These are phyloP conservation scores for Aureobasidium leucospermi DNA, from an alignment of 2,329 filamentous ascomycete genomes.

Conservation along the genomic window DNA sequence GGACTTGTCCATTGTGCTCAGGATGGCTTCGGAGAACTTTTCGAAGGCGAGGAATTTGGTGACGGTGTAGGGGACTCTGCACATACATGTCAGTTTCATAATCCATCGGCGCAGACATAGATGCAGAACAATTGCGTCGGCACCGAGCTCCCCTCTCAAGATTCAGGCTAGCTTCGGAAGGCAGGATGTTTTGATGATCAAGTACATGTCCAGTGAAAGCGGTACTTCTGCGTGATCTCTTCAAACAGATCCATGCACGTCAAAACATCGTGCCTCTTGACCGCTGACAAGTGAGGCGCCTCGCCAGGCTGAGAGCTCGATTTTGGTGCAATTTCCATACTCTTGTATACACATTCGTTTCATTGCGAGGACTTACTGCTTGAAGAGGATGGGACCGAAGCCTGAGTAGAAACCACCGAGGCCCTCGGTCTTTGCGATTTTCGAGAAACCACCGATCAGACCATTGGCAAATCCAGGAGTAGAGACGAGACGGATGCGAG, in stretches of 20 bases:
- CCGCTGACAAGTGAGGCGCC: no score
- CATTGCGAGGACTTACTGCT: conserved; percentile 47
- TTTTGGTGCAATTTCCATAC: no score
- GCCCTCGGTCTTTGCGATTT: conserved; percentile 78
- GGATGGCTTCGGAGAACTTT: conserved; percentile 73
- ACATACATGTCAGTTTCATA: not conserved
- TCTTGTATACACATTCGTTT: not conserved
- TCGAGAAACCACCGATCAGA: conserved; percentile 69
- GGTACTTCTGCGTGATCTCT: no score
- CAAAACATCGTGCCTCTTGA: no score
- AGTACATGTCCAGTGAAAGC: no score
- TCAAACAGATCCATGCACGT: no score
- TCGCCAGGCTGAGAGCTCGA: no score
- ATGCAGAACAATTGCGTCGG: not conserved
- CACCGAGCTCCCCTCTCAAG: no score
- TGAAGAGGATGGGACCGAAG: conserved; percentile 81
- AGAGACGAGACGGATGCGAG: conserved; percentile 86
- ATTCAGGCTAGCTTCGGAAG: no score
- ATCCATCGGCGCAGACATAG: not conserved
- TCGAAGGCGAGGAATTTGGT: conserved; percentile 92
- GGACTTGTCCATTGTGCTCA: conserved; percentile 62
- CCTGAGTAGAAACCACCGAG: conserved; percentile 82
- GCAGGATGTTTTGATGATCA: no score
- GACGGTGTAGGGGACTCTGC: conserved; percentile 84
- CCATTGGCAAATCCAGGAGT: conserved; percentile 78